These are phyloP conservation scores for Leishmania guyanensis DNA, from an alignment of 208 protist species.

Conservation along the genomic window DNA sequence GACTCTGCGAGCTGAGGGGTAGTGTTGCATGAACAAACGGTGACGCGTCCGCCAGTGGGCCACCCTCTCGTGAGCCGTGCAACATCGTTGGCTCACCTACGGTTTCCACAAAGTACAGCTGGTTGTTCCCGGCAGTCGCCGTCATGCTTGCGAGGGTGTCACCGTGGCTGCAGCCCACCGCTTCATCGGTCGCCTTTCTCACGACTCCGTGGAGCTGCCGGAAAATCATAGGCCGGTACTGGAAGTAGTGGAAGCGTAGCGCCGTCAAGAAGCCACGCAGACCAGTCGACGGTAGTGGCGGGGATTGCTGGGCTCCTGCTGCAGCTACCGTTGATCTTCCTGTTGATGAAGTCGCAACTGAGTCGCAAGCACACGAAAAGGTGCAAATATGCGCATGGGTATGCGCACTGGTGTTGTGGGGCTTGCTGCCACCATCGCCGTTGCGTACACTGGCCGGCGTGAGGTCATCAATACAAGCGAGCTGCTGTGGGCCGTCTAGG, in stretches of 20 bases:
- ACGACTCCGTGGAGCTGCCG: slow-evolving; percentile 33
- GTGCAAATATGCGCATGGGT: not conserved
- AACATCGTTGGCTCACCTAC: not conserved
- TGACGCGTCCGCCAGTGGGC: not conserved
- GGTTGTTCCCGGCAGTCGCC: slow-evolving; percentile 2
- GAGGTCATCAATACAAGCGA: not conserved
- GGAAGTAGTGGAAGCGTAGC: slow-evolving; percentile 74
- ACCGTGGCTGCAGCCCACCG: not conserved
- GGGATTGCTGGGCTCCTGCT: not conserved
- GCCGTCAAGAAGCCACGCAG: slow-evolving; percentile 50
- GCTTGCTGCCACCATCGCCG: not conserved
- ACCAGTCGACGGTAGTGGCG: slow-evolving; percentile 14
- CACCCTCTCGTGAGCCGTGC: not conserved
- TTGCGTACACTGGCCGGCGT: not conserved
- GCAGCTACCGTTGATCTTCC: not conserved
- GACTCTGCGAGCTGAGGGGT: slow-evolving; percentile 34
- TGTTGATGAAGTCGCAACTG: not conserved
- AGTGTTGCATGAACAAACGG: slow-evolving; percentile 35
- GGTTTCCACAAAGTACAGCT: slow-evolving; percentile 19
- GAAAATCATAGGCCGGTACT: slow-evolving; percentile 68
- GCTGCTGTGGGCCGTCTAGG: not conserved
- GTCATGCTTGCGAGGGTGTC: not conserved
- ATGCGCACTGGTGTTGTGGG: not conserved
- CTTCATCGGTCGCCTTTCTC: not conserved
- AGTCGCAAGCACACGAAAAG: not conserved